phyloP scores from a whole-genome alignment of 2,329 filamentous ascomycete species.

The Botryotinia calthae region DNA sequence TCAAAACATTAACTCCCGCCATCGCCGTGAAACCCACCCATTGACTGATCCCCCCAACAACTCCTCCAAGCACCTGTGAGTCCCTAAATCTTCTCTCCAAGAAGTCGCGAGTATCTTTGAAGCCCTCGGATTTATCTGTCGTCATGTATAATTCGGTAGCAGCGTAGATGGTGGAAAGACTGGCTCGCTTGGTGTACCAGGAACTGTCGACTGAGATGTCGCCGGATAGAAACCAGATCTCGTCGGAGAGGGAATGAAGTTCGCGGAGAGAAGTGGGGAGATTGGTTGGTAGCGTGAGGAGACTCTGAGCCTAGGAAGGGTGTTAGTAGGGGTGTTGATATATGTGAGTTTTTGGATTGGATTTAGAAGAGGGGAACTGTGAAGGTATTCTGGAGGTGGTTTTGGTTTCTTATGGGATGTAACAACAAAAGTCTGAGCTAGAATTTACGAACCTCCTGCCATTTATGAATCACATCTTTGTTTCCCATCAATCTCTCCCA shows the following conservation, averaged over 20 bases:
- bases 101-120: constrained; percentile 75
- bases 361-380: neutral
- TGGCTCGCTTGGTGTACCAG: constrained; percentile 79
- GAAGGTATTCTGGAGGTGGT: neutral
- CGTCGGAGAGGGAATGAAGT: constrained; percentile 79
- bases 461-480: constrained; percentile 66
- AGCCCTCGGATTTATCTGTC: constrained; percentile 73
- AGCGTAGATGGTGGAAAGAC: constrained; percentile 66
- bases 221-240: constrained; percentile 85
- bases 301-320: constrained; percentile 62
- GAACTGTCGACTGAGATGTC: constrained; percentile 77
- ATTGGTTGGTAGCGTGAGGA: constrained; percentile 84
- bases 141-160: constrained; percentile 92
- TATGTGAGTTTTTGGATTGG: neutral
- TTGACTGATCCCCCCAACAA: constrained; percentile 62
- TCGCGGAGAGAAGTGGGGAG: constrained; percentile 74
- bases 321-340: neutral
- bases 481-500: constrained; percentile 79
- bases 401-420: neutral
- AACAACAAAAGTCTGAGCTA: neutral
- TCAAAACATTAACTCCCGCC: constrained; percentile 74
- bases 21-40: constrained; percentile 81
- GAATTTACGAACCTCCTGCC: constrained; percentile 71
- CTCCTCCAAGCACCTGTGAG: constrained; percentile 58
- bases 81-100: constrained; percentile 69